These are phyloP conservation scores for Colletotrichum limetticola DNA, from an alignment of 2,329 filamentous ascomycete genomes.

Conservation along the genomic window DNA sequence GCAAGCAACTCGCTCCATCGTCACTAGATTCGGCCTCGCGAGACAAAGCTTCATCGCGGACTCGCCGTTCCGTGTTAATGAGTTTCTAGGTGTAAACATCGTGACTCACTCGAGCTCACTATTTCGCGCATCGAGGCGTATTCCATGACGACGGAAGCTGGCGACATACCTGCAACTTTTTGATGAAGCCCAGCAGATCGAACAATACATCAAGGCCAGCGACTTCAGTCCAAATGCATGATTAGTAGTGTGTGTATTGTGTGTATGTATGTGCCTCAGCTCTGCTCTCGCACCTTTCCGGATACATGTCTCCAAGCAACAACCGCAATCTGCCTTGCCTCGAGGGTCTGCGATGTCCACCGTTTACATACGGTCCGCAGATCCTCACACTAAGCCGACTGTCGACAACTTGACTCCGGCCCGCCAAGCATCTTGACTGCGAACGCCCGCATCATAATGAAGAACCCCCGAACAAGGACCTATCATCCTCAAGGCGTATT, in stretches of 20 bases:
- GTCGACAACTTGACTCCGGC: neutral
- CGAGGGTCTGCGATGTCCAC: neutral
- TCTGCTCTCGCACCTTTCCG: conserved; percentile 15
- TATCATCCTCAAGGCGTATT: neutral
- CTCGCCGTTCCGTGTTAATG: neutral
- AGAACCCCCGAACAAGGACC: neutral
- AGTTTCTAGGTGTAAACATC: neutral
- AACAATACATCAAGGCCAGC: neutral
- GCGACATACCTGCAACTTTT: neutral
- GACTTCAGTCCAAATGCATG: neutral
- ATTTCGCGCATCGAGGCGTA: neutral
- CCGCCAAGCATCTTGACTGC: neutral
- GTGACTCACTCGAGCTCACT: neutral
- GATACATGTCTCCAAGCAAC: conserved; percentile 22
- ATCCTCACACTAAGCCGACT: neutral
- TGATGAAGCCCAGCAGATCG: too few relatives aligned
- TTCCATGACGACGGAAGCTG: neutral
- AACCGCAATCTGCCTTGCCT: neutral
- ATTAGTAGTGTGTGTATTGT: conserved; percentile 29
- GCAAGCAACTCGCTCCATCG: conserved; percentile 26
- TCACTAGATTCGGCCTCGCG: neutral
- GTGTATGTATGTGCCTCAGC: conserved; percentile 19
- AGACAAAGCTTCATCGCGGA: neutral
- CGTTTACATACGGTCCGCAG: neutral
- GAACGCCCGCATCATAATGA: neutral